phyloP scores from a whole-genome alignment of 441 rosid genomes.

The Eutrema salsugineum region DNA sequence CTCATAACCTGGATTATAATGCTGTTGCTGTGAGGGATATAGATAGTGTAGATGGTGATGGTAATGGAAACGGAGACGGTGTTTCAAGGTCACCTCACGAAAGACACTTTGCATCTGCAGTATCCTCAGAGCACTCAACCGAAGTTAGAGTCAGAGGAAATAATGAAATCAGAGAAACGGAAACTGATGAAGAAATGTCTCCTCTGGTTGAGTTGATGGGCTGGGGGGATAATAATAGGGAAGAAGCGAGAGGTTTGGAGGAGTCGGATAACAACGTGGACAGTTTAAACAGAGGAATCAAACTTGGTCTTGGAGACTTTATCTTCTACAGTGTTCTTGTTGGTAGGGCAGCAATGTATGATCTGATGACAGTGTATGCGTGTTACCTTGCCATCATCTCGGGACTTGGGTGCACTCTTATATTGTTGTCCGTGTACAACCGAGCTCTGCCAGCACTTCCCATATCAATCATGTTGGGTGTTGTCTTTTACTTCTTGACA shows the following conservation, averaged over 20 bases:
- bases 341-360: conserved; percentile 99
- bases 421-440: conserved; percentile 75
- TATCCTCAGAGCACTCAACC: conserved; percentile 49
- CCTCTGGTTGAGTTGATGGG: conserved; percentile 66
- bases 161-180: conserved; percentile 28
- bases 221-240: conserved; percentile 42
- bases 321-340: conserved; percentile 96
- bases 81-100: conserved; percentile 46
- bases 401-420: conserved; percentile 96
- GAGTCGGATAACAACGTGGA: conserved; percentile 33
- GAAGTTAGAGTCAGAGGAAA: conserved; percentile 36
- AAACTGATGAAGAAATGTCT: conserved; percentile 67
- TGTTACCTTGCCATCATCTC: conserved; percentile 95
- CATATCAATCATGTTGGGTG: conserved; percentile 78
- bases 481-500: conserved; percentile 89
- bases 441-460: conserved; percentile 95
- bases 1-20: conserved; percentile 26
- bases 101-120: conserved; percentile 39
- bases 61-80: conserved; percentile 37
- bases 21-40: conserved; percentile 28
- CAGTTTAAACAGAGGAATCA: conserved; percentile 53
- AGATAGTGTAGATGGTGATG: conserved; percentile 35
- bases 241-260: conserved; percentile 33
- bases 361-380: conserved; percentile 94
- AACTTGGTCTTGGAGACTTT: conserved; percentile 97